Conservation (phyloP, 768 basidiomycete genomes). For the Macrolepiota dolichaula region DNA sequence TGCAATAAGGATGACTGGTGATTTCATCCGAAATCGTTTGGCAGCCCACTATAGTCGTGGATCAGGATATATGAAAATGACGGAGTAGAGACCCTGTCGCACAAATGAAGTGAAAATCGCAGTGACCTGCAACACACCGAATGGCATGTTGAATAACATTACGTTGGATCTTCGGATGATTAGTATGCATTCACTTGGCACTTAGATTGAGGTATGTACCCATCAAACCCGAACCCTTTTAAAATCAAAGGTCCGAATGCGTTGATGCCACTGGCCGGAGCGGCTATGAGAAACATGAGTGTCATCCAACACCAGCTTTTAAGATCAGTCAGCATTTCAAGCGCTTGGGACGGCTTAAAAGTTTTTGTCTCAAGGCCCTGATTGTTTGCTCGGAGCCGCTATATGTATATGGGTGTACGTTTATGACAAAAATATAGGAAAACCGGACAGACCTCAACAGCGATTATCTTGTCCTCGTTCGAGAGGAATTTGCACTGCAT, state of each 20-base stretch:
- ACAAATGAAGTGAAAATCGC: constrained; percentile 26
- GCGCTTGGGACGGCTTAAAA: constrained; percentile 27
- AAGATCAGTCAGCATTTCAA: constrained; percentile 28
- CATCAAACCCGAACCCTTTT: constrained; percentile 28
- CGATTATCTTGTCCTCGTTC: constrained; percentile 27
- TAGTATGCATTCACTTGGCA: too few relatives aligned
- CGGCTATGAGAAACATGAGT: constrained; percentile 19
- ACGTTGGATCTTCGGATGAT: constrained; percentile 22
- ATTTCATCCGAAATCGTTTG: constrained; percentile 23
- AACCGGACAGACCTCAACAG: constrained; percentile 22
- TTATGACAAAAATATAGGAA: not conserved
- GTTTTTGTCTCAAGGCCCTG: constrained; percentile 30
- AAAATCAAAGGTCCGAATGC: constrained; percentile 30
- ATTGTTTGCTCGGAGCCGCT: constrained; percentile 32
- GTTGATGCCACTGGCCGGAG: constrained; percentile 23
- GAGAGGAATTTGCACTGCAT: constrained; percentile 27
- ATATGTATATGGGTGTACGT: not conserved
- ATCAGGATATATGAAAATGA: not conserved
- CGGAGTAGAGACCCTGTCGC: constrained; percentile 1
- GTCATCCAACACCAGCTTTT: constrained; percentile 34
- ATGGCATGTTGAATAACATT: constrained; percentile 29
- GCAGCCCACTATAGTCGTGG: constrained; percentile 22
- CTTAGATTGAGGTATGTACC: constrained; percentile 15
- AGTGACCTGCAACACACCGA: constrained; percentile 25
- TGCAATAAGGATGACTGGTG: constrained; percentile 20